Conservation (phyloP, 23 red algal genomes). For the Agarophyton chilense region DNA sequence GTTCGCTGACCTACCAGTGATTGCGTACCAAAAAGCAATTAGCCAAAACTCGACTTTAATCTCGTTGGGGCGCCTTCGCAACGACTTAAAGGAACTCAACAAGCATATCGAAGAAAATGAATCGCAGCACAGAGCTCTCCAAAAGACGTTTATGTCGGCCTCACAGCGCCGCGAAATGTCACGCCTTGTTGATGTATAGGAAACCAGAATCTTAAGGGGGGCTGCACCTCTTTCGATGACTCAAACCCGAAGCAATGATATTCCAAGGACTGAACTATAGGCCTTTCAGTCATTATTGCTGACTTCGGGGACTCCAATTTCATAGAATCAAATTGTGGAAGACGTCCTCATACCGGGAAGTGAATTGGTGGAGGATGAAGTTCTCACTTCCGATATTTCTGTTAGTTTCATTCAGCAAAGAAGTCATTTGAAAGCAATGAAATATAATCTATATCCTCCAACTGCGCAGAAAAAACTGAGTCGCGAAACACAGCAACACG, state of each 20-base stretch:
- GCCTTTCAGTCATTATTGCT: background rate
- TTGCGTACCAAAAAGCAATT: conserved; percentile 11
- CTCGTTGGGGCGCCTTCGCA: conserved; percentile 11
- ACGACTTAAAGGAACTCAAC: background rate
- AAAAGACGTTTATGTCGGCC: background rate
- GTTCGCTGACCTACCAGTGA: too few relatives aligned
- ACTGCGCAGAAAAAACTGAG: too few relatives aligned
- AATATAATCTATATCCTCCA: too few relatives aligned
- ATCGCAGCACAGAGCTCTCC: background rate
- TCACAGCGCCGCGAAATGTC: conserved; percentile 16
- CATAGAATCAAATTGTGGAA: background rate
- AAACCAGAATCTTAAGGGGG: conserved; percentile 12
- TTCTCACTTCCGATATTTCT: background rate
- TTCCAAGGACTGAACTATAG: background rate
- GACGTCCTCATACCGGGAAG: conserved; percentile 27
- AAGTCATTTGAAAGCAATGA: background rate
- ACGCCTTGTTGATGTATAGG: conserved; percentile 10
- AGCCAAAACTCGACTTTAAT: conserved; percentile 10
- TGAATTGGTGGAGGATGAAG: conserved; percentile 19
- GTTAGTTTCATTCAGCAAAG: background rate
- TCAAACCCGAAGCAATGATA: background rate
- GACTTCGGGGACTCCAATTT: conserved; percentile 6
- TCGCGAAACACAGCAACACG: too few relatives aligned
- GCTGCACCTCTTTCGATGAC: background rate
- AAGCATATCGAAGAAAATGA: background rate